Evolutionary conservation across 441 rosid species (phyloP).

Genomic region (Cnidoscolus chayamansa): DNA sequence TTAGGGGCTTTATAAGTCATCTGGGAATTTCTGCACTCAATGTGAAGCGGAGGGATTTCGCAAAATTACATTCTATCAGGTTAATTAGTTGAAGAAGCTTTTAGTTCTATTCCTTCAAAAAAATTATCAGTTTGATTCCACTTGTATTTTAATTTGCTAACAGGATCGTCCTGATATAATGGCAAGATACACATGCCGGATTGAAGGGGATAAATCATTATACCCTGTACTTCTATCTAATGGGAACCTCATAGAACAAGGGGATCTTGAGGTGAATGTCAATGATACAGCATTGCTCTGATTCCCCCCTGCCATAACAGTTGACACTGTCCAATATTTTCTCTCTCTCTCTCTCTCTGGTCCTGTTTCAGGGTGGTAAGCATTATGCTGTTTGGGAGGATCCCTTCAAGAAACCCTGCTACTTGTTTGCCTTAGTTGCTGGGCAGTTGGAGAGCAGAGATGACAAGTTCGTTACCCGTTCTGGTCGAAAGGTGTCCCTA

Average conservation of each 20-base stretch:
- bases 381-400: conserved; percentile 96
- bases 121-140: conserved; percentile 15
- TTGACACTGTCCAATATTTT: not conserved
- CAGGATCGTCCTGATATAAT: conserved; percentile 97
- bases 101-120: conserved; percentile 15
- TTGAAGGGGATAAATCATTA: conserved; percentile 84
- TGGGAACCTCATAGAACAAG: conserved; percentile 85
- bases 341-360: conserved; percentile 2
- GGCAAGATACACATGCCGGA: conserved; percentile 91
- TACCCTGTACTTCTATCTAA: conserved; percentile 88
- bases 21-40: conserved; percentile 91
- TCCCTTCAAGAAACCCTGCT: conserved; percentile 95
- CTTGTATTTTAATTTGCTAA: conserved; percentile 26
- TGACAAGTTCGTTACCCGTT: conserved; percentile 68
- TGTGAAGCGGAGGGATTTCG: conserved; percentile 98
- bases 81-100: conserved; percentile 20
- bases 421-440: conserved; percentile 92
- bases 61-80: conserved; percentile 92
- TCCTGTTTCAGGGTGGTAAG: conserved; percentile 59
- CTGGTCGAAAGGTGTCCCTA: conserved; percentile 75
- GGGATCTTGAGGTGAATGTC: conserved; percentile 62
- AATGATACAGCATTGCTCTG: not conserved
- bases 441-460: conserved; percentile 90
- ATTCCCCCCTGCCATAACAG: not conserved
- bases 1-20: conserved; percentile 93